Evolutionary conservation across 768 basidiomycete species (phyloP), one percentile per base, ranked within the genome.

Genomic region (Pleurotus ostreatus): DNA sequence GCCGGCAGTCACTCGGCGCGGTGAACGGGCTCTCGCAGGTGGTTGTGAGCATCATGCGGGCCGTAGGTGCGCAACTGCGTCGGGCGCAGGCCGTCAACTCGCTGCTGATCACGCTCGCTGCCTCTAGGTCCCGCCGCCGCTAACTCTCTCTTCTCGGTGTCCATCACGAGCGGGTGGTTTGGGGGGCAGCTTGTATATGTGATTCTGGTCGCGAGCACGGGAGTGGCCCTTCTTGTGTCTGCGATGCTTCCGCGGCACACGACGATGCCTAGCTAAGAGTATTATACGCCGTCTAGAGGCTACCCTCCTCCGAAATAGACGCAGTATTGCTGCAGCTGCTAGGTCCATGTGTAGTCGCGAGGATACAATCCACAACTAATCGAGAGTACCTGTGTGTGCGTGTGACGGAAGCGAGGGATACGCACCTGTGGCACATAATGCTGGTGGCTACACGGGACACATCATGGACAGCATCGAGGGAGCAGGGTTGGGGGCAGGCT

Each of bases 1-100:
- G 22, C n/a, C 51, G 51, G 3, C 15, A 39, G 15, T 53, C 51
- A 3, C 39, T 53, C 15, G 51, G 51, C 15, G 51, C 51, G 11
- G 51, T 53, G 9, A 53, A 53, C 15, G 51, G 51, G 9, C 12
- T 53, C 22, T 39, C 51, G 7, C 51, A 53, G 23, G 41, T 53
- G 51, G n/a, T 20, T 15, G 34, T 39, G 6, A 53, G 51, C 22
- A n/a, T 53, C 2, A 53, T 53, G 51, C 20, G 51, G 41, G 51
- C 51, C 4, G 23, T 40, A 22, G 51, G 51, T 53, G 23, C 34
- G 49, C 1, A 23, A 41, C 40, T 41, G 40, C 7, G 12, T 12
- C 40, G 12, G 40, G 4, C 40, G 40, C 13, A 12, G 4, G 23
- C 3, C 16, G 16, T 41, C 8, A 2, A 5, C 20, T 20, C 20